Evolutionary conservation across 768 basidiomycete species (phyloP), one percentile per base, ranked within the genome.

Genomic region (Suillus subalutaceus): DNA sequence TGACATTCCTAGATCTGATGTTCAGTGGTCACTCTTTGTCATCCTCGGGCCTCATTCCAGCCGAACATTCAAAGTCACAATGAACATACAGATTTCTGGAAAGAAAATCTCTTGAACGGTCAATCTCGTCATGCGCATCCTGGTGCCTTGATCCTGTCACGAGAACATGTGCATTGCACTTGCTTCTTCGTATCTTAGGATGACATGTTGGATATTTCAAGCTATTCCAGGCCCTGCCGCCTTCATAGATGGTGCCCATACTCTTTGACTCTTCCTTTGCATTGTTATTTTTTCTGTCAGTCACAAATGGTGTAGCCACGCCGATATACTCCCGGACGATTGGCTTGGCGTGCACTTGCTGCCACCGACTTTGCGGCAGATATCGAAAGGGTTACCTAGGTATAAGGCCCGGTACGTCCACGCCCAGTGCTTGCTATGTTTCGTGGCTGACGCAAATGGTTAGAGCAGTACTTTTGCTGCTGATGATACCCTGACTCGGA

Each of bases 311-410:
- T 61, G 77, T 77, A 37, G 86, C 83, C 1, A 78, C 84, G 1
- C 26, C 26, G 1, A 26, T 26, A 26, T 26, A 86, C 50, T 76
- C 85, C 48, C 79, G 0, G 86, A 87, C 61, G 88, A 90, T 55
- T 89, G 86, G 85, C 83, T 85, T 18, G 86, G 86, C 48, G 87
- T 90, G 2, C 87, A 87, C 80, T 85, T 40, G 88, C 87, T 2
- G 88, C 86, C 5, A 69, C 79, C 7, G 12, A 23, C 48, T 23
- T 92, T 71, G 86, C 80, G 2, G 72, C 80, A 20, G 90, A 92
- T 73, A 86, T 92, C 43, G 74, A 85, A 64, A 79, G 81, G 48
- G 88, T 91, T 26, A 16, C 13, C 15, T 18, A 9, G 26, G 26
- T 12, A 18, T 8, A 30, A 18, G 26, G 8, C 18, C 5, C 10